Evolutionary conservation across 139 green algal genomes (phyloP).

Genomic region (Picochlorum sp.): DNA sequence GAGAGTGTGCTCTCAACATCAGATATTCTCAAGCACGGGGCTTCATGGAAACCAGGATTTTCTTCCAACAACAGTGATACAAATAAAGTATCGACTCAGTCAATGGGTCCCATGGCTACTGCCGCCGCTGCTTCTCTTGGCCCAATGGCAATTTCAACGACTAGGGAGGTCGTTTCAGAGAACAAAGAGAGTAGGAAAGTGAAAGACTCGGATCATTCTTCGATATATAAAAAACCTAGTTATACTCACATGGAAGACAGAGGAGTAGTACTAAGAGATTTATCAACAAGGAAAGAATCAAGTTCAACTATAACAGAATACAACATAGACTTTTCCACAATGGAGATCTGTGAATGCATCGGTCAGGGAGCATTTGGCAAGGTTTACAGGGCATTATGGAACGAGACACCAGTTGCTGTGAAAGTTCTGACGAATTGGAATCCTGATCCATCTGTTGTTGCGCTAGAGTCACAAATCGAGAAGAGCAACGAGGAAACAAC

Average conservation of each 20-base stretch:
- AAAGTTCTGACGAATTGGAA: slow-evolving; percentile 8
- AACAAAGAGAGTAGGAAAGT: not conserved
- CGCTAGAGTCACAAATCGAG: too few relatives aligned
- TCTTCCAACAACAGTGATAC: too few relatives aligned
- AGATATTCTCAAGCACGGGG: not conserved
- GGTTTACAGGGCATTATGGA: slow-evolving; percentile 21
- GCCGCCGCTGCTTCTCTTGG: not conserved
- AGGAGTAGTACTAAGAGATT: not conserved
- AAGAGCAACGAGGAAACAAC: not conserved
- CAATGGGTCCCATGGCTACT: not conserved
- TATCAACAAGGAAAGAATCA: not conserved
- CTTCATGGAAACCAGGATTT: not conserved
- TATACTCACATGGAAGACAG: not conserved
- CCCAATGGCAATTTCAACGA: not conserved
- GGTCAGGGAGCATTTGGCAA: slow-evolving; percentile 29
- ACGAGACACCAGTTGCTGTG: slow-evolving; percentile 22
- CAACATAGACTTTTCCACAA: not conserved
- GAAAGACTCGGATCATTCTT: not conserved
- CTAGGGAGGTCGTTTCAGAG: not conserved
- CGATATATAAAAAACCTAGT: not conserved
- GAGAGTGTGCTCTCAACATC: not conserved
- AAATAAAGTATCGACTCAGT: not conserved
- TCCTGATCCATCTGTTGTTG: not conserved
- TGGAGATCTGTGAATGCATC: slow-evolving; percentile 20
- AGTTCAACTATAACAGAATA: not conserved